A percentile compares a stretch with the other conserved stretches of the same genome.
phyloP scores from a whole-genome alignment of 228 moss, liverwort and hornwort genomes.

The Sphagnum magellanicum region DNA sequence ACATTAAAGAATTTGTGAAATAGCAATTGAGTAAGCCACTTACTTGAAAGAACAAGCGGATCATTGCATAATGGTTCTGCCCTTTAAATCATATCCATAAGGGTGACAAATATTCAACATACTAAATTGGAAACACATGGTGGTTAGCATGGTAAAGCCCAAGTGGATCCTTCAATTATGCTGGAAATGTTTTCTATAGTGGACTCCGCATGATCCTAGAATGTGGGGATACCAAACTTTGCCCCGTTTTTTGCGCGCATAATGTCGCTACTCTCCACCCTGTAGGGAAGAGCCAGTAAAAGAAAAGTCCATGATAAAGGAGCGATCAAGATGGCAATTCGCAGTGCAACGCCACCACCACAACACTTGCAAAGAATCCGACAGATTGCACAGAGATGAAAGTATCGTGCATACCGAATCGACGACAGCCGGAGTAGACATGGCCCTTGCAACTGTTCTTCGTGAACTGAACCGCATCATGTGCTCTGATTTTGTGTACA shows the following conservation, averaged over 20 bases:
- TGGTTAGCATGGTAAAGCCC: too few species aligned
- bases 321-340: too few species aligned
- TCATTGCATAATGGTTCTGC: neutral
- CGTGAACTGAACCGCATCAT: slow-evolving; percentile 3
- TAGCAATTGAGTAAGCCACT: neutral
- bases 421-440: slow-evolving; percentile 19
- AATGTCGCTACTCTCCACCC: neutral
- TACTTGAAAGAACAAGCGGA: neutral
- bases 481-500: neutral
- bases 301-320: too few species aligned
- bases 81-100: neutral
- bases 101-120: neutral
- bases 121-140: neutral
- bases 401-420: slow-evolving; percentile 18
- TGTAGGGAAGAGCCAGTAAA: too few species aligned
- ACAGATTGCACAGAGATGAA: neutral
- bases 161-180: too few species aligned
- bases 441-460: slow-evolving; percentile 13
- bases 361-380: neutral
- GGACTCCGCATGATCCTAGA: too few species aligned
- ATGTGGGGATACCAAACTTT: neutral
- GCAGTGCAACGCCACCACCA: neutral
- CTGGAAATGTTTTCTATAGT: too few species aligned
- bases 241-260: neutral
- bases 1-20: neutral